Evolutionary conservation across 2,329 filamentous ascomycete genomes (phyloP), one percentile per base, ranked within the genome.

Genomic region (Fusarium cicatricum): DNA sequence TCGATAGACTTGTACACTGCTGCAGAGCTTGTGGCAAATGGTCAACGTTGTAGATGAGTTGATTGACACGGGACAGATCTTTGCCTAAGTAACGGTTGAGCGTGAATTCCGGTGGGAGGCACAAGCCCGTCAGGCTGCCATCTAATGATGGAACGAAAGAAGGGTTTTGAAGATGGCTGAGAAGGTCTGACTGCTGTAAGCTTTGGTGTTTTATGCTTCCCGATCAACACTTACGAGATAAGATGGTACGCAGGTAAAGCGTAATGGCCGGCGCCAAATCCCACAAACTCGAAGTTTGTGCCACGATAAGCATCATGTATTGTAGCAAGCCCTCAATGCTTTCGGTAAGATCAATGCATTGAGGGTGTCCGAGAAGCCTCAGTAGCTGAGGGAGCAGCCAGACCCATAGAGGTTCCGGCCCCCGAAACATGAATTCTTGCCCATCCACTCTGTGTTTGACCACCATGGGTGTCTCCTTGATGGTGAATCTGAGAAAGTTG

Each of bases 391-490:
- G 88, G 60, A 85, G 82, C 62, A 84, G 78, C 86, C 86, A 90
- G 33, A 83, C 70, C 81, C 88, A 90, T 36, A 89, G 77, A 5
- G 90, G 82, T 57, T 88, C 86, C 33, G 75, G 74, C 14, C 86
- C 83, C 34, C 84, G 78, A 44, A 81, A 80, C 49, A 86, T 71
- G 39, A 81, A 79, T 4, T 73, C 71, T 37, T 75, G 75, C 3
- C 68, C 67, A 16, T 75, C 70, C 11, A 77, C 74, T 23, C 71
- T 73, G 54, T 78, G 80, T 16, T 82, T 75, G 23, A 94, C 77
- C n/a, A 92, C 83, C 32, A 81, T 78, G 2, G 90, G 92, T 8
- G 89, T 90, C 68, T 92, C 90, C 59, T 86, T 83, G 61, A 97
- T 82, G 3, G 90, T 90, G 45, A 90, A 83, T 52, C 84, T 83